Evolutionary conservation across 2,329 filamentous ascomycete genomes (phyloP), one percentile per base, ranked within the genome.

Genomic region (Colletotrichum paranaense): DNA sequence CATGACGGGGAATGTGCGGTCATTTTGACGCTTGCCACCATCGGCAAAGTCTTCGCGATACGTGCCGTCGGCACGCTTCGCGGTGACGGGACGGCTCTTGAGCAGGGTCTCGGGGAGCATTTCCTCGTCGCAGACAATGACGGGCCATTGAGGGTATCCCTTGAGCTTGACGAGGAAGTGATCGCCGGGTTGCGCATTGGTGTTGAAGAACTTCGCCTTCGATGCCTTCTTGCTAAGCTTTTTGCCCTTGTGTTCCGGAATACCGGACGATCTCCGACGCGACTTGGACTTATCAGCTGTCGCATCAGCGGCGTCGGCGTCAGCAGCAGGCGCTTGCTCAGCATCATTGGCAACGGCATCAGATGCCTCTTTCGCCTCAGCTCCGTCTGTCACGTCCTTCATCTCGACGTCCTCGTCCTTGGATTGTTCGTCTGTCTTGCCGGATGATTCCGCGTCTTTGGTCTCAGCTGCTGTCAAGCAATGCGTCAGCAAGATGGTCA

Each of bases 1-100:
- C 96, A 98, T 98, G 80, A 98, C 92, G 5, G 96, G 94, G 81
- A 95, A 98, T 35, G 93, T 95, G 75, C 96, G 91, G 83, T 98
- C 95, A 74, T 92, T 90, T 55, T 90, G 92, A 76, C 95, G 93
- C 86, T 97, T 97, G 78, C 94, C 96, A 74, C 93, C 95, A 78
- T 98, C 95, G 53, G 92, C 91, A 80, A 94, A 98, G 76, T 96
- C 94, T 73, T 95, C 94, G 67, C 94, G 92, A 82, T 97, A 98
- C 53, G 93, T 93, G 71, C 96, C 96, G 82, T 98, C 96, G 26
- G 90, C 85, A 72, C 93, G 91, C 78, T 91, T 92, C 26, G 96
- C 95, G 57, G 94, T 95, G 66, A 97, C 94, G 9, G 96, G 97
- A 74, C 97, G 93, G 58, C 89, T 90, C 78, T 89, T 93, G 67